Evolutionary conservation across 1,139 yeast genomes (phyloP), one percentile per base, ranked within the genome.

Genomic region (Blastobotrys petasosporus): DNA sequence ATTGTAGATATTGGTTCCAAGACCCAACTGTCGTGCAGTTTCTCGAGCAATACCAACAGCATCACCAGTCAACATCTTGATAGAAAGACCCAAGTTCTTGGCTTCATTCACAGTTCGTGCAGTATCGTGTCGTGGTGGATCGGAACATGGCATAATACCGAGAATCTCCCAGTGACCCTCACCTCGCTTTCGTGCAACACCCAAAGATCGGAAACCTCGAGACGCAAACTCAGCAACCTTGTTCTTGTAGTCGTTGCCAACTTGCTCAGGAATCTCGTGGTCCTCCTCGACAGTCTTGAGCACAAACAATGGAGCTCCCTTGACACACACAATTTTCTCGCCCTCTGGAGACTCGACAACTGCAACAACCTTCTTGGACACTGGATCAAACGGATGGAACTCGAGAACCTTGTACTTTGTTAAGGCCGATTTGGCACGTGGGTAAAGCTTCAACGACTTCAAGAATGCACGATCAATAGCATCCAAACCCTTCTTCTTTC

Each of bases 401-500:
- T 79, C 81, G 59, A 78, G 63, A 56, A 79, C 81, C 71, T 77
- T 76, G 74, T 79, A 79, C 71, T 79, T 77, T 59, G 82, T 71
- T 63, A 79, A 73, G 60, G 81, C 78, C 58, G 71, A 71, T 71
- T 78, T 59, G 30, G 65, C 64, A 64, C 80, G 73, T 63, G 84
- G 84, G 71, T 79, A 79, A 63, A 58, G 51, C 55, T 62, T 62
- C 42, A 88, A 80, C 62, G 97, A 83, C 73, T 88, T 88, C 70
- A 90, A 76, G 88, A 88, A 88, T 67, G 97, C 95, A 77, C 84
- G 86, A 75, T 88, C 97, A 68, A 88, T 88, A 65, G 97, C 97
- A 74, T 88, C 97, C 69, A 88, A 79, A 82, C 96, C 97, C 82
- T 90, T 88, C 86, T 82, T 85, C 88, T 88, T 88, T 80, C 97